Conservation (phyloP, 2,329 filamentous ascomycete genomes). For the Sporothrix globosa region DNA sequence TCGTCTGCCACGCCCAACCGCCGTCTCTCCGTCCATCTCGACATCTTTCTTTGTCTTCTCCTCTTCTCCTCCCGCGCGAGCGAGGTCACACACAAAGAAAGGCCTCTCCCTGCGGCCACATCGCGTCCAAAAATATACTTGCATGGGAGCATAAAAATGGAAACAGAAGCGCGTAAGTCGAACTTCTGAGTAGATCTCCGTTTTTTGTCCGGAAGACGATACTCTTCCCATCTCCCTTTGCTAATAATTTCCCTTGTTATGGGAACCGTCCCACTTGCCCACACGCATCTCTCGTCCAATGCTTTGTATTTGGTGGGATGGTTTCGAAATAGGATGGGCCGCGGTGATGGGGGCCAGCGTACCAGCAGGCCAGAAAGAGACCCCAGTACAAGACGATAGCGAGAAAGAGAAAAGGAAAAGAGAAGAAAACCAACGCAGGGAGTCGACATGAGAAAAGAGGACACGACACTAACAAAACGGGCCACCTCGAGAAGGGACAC, state of each 20-base stretch:
- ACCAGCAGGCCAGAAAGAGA: no score
- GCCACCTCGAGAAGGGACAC: not conserved
- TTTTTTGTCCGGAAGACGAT: no score
- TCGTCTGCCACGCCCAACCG: not conserved
- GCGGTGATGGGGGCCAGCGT: not conserved
- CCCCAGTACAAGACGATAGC: not conserved
- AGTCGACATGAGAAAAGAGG: not conserved
- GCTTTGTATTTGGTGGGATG: not conserved
- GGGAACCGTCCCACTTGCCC: not conserved
- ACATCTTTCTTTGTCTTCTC: not conserved
- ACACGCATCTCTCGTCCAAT: constrained; percentile 1
- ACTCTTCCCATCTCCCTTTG: not conserved
- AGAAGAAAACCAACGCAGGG: not conserved
- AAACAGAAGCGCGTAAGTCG: constrained; percentile 27
- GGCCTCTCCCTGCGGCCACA: constrained; percentile 16
- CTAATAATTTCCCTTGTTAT: not conserved
- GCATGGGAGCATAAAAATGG: not conserved
- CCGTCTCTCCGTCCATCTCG: not conserved
- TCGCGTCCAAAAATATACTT: constrained; percentile 12
- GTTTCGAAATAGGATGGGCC: constrained; percentile 12
- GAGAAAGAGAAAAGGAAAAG: not conserved
- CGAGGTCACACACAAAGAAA: constrained; percentile 7
- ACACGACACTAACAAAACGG: not conserved
- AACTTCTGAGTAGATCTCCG: not conserved
- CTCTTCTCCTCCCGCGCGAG: not conserved